Evolutionary conservation across 192 early-diverging fungal species (phyloP).

Genomic region (Podila verticillata): DNA sequence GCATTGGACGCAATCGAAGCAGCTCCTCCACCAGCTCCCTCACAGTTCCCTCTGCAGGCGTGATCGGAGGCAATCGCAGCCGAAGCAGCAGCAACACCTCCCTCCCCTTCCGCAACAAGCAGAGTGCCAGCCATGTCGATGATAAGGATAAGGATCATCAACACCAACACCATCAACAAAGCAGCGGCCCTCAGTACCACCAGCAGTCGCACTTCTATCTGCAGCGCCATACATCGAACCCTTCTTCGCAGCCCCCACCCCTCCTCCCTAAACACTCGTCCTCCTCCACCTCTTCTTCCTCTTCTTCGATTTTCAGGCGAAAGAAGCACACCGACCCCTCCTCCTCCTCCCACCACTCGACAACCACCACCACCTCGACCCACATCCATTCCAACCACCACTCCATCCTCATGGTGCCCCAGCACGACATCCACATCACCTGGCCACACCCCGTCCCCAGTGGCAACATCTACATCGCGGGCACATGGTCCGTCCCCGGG

Average conservation of each 20-base stretch:
- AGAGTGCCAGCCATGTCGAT: neutral
- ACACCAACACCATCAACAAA: conserved; percentile 21
- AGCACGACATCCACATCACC: conserved; percentile 42
- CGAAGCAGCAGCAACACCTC: neutral
- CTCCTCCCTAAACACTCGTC: conserved; percentile 13
- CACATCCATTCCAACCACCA: conserved; percentile 16
- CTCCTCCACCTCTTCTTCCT: conserved; percentile 9
- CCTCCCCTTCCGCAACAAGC: neutral
- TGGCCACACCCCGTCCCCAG: conserved; percentile 39
- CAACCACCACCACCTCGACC: neutral
- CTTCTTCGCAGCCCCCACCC: neutral
- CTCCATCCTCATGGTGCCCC: conserved; percentile 39
- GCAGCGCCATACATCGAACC: neutral
- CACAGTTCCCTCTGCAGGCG: neutral
- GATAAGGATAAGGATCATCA: neutral
- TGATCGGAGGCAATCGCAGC: neutral
- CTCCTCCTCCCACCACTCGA: neutral
- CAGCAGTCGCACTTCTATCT: neutral
- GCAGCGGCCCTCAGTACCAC: too few relatives aligned
- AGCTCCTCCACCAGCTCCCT: conserved; percentile 2
- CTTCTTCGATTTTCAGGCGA: conserved; percentile 2
- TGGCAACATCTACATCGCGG: conserved; percentile 36
- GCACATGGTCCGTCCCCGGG: conserved; percentile 48
- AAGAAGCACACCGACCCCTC: neutral
- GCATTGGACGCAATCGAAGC: conserved; percentile 1